Conservation (phyloP, 805 yeast species). For the Kluyveromyces starmeri region DNA sequence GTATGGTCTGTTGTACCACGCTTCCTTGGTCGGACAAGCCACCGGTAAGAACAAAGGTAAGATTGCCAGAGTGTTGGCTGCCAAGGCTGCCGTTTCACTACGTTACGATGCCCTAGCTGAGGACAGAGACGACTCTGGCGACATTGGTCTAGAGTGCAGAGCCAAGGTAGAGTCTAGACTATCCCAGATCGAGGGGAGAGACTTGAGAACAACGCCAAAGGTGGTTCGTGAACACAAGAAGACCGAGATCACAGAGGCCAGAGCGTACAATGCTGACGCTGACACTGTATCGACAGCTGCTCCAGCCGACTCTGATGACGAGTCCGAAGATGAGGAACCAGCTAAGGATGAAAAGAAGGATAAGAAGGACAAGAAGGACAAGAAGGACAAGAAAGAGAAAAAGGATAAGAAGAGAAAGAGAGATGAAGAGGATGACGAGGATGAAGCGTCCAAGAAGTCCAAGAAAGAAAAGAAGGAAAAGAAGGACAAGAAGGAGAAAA, state of each 20-base stretch:
- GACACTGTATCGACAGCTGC: slow-evolving; percentile 52
- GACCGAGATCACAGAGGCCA: slow-evolving; percentile 75
- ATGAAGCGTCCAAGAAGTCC: slow-evolving; percentile 30
- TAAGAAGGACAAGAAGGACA: slow-evolving; percentile 29
- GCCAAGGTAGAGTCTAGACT: slow-evolving; percentile 90
- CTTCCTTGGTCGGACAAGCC: slow-evolving; percentile 96
- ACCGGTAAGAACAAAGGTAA: slow-evolving; percentile 97
- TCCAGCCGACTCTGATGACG: slow-evolving; percentile 27
- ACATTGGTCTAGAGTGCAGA: slow-evolving; percentile 84
- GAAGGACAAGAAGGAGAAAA: slow-evolving; percentile 29
- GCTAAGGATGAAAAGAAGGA: slow-evolving; percentile 31
- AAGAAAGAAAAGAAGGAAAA: slow-evolving; percentile 26
- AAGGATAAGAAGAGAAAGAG: slow-evolving; percentile 27
- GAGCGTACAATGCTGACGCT: slow-evolving; percentile 92
- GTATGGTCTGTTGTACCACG: slow-evolving; percentile 94
- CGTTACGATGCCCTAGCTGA: slow-evolving; percentile 96
- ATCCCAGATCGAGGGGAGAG: slow-evolving; percentile 94
- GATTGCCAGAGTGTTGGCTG: slow-evolving; percentile 97
- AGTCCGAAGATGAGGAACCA: slow-evolving; percentile 33
- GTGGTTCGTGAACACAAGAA: slow-evolving; percentile 76
- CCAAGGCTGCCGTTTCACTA: slow-evolving; percentile 93
- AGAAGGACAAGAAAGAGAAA: slow-evolving; percentile 29
- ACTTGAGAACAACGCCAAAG: slow-evolving; percentile 80
- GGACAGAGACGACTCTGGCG: slow-evolving; percentile 93
- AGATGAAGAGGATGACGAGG: slow-evolving; percentile 25